phyloP scores from a whole-genome alignment of 768 basidiomycete genomes.

The Lactifluus subvellereus region DNA sequence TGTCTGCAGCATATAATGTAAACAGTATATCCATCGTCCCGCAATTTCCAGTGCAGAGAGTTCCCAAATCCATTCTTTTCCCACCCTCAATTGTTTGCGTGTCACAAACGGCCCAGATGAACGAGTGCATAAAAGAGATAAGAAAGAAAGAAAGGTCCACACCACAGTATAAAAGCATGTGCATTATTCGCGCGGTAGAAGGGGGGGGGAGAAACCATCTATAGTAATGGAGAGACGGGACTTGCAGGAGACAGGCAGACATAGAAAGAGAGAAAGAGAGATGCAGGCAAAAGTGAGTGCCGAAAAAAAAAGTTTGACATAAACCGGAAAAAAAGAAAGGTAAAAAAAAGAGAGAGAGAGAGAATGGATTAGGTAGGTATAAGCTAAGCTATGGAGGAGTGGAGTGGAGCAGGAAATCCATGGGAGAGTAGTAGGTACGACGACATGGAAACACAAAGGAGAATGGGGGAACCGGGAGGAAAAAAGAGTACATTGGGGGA shows the following conservation, averaged over 20 bases:
- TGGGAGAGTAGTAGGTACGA: neutral
- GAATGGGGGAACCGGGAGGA: neutral
- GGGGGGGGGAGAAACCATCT: neutral
- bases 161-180: neutral
- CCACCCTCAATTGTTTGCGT: too few relatives aligned
- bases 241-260: neutral
- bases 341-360: neutral
- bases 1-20: too few relatives aligned
- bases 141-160: too few relatives aligned
- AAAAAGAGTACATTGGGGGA: neutral
- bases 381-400: neutral
- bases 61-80: too few relatives aligned
- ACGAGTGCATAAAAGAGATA: too few relatives aligned
- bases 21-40: too few relatives aligned
- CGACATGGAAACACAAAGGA: neutral
- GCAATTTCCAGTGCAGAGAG: too few relatives aligned
- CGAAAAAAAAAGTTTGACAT: neutral
- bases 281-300: neutral
- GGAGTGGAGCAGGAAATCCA: neutral
- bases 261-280: neutral
- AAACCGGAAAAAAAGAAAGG: too few relatives aligned
- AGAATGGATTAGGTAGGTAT: constrained; percentile 14
- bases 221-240: constrained; percentile 1
- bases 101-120: too few relatives aligned
- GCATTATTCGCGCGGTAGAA: neutral